Conservation (phyloP, 148 eudicot species). For the Chenopodium berlandieri region DNA sequence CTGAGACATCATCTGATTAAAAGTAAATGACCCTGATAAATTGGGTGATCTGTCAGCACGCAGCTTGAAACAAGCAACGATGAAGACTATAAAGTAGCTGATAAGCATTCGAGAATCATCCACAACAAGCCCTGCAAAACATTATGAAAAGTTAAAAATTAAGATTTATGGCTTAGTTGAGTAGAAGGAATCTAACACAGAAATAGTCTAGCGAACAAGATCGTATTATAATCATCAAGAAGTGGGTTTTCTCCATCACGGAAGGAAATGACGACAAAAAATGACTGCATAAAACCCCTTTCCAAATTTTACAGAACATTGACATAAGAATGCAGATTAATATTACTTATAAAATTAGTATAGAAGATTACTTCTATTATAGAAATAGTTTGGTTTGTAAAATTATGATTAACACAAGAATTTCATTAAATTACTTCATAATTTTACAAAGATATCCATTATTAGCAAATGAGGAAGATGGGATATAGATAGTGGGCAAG, state of each 20-base stretch:
- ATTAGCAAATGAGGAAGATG: not conserved
- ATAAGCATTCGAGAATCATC: slow-evolving; percentile 87
- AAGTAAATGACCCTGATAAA: slow-evolving; percentile 73
- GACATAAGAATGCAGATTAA: not conserved
- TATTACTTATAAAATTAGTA: no score
- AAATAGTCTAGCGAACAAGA: not conserved
- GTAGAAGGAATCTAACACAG: not conserved
- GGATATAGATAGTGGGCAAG: not conserved
- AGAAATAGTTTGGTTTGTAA: not conserved
- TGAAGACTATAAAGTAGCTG: slow-evolving; percentile 79
- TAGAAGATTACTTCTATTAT: no score
- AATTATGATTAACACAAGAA: not conserved
- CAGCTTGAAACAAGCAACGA: slow-evolving; percentile 85
- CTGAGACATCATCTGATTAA: slow-evolving; percentile 82
- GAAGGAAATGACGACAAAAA: not conserved
- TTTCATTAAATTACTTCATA: not conserved
- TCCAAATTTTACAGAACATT: not conserved
- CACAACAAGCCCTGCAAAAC: slow-evolving; percentile 69
- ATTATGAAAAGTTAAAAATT: not conserved
- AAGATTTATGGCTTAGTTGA: no score
- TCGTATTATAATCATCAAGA: not conserved
- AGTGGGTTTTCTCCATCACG: not conserved
- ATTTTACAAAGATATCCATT: not conserved
- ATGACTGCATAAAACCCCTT: not conserved
- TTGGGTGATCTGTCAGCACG: slow-evolving; percentile 75